Percentiles rank a stretch among this genome's conserved stretches.
Evolutionary conservation across 805 yeast genomes (phyloP).

Genomic region (Yarrowia sp.): DNA sequence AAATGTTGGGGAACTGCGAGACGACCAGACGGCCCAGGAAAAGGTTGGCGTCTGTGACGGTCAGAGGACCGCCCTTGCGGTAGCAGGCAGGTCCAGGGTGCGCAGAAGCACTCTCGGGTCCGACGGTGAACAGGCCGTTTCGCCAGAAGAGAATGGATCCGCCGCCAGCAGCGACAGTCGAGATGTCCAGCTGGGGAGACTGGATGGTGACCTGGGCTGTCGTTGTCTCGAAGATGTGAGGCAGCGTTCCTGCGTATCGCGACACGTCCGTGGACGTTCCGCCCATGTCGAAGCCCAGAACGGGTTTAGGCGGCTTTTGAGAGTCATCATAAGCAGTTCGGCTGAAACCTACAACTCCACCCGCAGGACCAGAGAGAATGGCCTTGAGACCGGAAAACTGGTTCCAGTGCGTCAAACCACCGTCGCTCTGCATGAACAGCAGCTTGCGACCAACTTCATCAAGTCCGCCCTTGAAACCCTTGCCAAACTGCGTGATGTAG

Average conservation of each 20-base stretch:
- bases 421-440: slow-evolving; percentile 91
- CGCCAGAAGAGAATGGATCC: slow-evolving; percentile 67
- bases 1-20: slow-evolving; percentile 73
- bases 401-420: slow-evolving; percentile 84
- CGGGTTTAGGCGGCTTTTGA: slow-evolving; percentile 46
- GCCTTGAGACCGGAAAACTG: slow-evolving; percentile 85
- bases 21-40: slow-evolving; percentile 70
- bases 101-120: slow-evolving; percentile 84
- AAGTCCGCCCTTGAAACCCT: slow-evolving; percentile 57
- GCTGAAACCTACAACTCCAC: slow-evolving; percentile 94
- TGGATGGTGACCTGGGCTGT: slow-evolving; percentile 83
- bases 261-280: slow-evolving; percentile 88
- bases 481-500: slow-evolving; percentile 58
- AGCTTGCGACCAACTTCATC: slow-evolving; percentile 41
- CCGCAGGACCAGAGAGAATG: slow-evolving; percentile 94
- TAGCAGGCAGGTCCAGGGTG: slow-evolving; percentile 91
- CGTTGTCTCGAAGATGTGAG: slow-evolving; percentile 77
- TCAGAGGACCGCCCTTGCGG: slow-evolving; percentile 78
- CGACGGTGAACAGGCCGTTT: slow-evolving; percentile 74
- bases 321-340: slow-evolving; percentile 61
- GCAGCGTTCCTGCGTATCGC: slow-evolving; percentile 64
- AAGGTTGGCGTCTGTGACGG: slow-evolving; percentile 82
- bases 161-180: slow-evolving; percentile 85
- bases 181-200: slow-evolving; percentile 79
- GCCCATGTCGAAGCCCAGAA: slow-evolving; percentile 86